These are phyloP conservation scores for Phytophthora idaei DNA, from an alignment of 352 stramenopile species.

Conservation along the genomic window DNA sequence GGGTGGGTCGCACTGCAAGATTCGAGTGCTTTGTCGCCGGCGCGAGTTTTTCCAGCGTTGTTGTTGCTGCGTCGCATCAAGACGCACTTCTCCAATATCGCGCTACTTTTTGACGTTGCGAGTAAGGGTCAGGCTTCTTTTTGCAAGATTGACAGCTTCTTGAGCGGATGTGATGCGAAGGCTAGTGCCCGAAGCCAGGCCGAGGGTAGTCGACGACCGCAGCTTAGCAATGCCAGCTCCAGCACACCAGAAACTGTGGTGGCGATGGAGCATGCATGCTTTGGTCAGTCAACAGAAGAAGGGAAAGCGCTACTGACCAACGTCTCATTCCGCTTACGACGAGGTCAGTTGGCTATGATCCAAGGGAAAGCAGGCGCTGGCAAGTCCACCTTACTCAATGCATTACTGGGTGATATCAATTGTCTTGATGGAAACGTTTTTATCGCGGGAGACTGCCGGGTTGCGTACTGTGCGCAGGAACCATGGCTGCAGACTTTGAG, in stretches of 20 bases:
- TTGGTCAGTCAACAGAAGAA: slow-evolving; percentile 35
- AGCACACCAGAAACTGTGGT: slow-evolving; percentile 36
- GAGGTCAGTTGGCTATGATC: slow-evolving; percentile 60
- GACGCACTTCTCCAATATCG: slow-evolving; percentile 35
- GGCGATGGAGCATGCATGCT: slow-evolving; percentile 50
- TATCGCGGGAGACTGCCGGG: slow-evolving; percentile 38
- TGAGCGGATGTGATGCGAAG: slow-evolving; percentile 18
- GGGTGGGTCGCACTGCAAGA: slow-evolving; percentile 43
- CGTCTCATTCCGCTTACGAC: slow-evolving; percentile 50
- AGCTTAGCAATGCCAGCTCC: slow-evolving; percentile 3
- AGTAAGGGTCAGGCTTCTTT: slow-evolving; percentile 29
- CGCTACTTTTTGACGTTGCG: slow-evolving; percentile 31
- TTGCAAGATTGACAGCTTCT: slow-evolving; percentile 33
- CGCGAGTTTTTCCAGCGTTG: slow-evolving; percentile 41
- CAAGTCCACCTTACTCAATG: slow-evolving; percentile 64
- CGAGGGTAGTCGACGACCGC: not conserved
- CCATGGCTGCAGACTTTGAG: slow-evolving; percentile 97
- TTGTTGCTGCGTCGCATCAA: slow-evolving; percentile 44
- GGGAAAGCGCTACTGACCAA: slow-evolving; percentile 57
- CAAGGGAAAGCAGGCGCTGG: slow-evolving; percentile 65
- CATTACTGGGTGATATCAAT: slow-evolving; percentile 56
- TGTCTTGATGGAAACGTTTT: slow-evolving; percentile 44
- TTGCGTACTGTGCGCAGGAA: slow-evolving; percentile 90
- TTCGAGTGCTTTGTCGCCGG: slow-evolving; percentile 34
- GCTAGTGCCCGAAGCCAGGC: slow-evolving; percentile 11